These are phyloP conservation scores for Flaveria robusta DNA, from an alignment of 129 eudicot genomes.

Conservation along the genomic window DNA sequence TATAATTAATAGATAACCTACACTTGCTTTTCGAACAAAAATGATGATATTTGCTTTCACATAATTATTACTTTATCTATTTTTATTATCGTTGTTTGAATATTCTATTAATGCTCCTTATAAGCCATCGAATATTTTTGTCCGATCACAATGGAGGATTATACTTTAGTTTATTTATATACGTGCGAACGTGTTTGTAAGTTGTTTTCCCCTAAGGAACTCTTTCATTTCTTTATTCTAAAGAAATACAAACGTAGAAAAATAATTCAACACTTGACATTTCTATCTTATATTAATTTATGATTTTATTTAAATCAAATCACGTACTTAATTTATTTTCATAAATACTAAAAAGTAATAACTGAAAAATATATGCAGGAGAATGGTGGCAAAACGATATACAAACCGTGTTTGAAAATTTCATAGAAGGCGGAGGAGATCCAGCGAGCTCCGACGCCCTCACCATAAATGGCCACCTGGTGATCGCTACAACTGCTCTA, in stretches of 20 bases:
- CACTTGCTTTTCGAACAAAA: neutral
- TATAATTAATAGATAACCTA: neutral
- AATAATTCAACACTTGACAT: neutral
- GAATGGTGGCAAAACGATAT: slow-evolving; percentile 64
- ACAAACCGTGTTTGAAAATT: slow-evolving; percentile 38
- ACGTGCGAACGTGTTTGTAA: slow-evolving; percentile 26
- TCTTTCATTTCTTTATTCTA: neutral
- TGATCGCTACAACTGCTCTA: slow-evolving; percentile 49
- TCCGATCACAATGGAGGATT: neutral
- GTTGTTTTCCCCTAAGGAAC: neutral
- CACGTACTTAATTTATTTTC: neutral
- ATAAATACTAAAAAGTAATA: neutral
- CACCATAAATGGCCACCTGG: slow-evolving; percentile 66
- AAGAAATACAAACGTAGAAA: neutral
- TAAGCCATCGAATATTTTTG: slow-evolving; percentile 8
- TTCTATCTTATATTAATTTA: too few species aligned
- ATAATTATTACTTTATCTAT: neutral
- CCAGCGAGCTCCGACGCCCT: slow-evolving; percentile 55
- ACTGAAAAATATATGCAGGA: slow-evolving; percentile 26
- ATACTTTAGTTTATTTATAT: neutral
- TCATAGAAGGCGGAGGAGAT: slow-evolving; percentile 42
- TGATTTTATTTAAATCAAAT: neutral
- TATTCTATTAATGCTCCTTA: neutral
- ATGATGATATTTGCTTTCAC: neutral
- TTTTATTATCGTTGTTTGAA: slow-evolving; percentile 1